Conservation (phyloP, 2,329 filamentous ascomycete species). For the Alternaria atra region DNA sequence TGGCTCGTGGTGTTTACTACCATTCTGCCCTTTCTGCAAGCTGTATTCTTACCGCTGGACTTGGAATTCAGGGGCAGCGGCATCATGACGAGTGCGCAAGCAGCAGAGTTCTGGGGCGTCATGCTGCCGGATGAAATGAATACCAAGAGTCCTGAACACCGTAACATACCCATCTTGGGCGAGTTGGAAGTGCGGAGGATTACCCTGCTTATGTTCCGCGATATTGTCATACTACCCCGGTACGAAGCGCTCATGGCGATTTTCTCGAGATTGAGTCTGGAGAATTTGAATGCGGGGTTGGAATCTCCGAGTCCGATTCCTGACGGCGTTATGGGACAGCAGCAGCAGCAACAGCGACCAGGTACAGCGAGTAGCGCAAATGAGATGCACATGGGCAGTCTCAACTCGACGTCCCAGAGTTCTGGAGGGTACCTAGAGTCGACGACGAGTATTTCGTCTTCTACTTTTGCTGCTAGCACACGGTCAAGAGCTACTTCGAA, state of each 20-base stretch:
- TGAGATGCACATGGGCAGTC: conserved; percentile 67
- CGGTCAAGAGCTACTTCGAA: conserved; percentile 87
- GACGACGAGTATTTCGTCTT: conserved; percentile 63
- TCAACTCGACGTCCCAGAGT: conserved; percentile 70
- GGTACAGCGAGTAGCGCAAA: conserved; percentile 43
- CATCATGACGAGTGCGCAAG: conserved; percentile 79
- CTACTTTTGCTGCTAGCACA: conserved; percentile 53
- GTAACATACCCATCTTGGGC: conserved; percentile 58
- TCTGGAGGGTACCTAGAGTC: conserved; percentile 79
- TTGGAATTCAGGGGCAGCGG: conserved; percentile 90
- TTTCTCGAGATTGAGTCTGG: conserved; percentile 87
- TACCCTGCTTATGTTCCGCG: conserved; percentile 86
- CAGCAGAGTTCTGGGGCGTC: conserved; percentile 89
- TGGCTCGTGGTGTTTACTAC: conserved; percentile 94
- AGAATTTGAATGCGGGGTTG: conserved; percentile 67
- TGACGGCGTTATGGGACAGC: not conserved
- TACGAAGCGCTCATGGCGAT: conserved; percentile 89
- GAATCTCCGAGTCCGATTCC: conserved; percentile 46
- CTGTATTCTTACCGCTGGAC: conserved; percentile 91
- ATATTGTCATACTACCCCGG: conserved; percentile 85
- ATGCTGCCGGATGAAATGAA: conserved; percentile 62
- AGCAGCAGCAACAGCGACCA: conserved; percentile 22
- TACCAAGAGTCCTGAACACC: conserved; percentile 53
- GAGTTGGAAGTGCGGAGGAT: conserved; percentile 86
- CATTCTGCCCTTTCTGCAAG: conserved; percentile 92